Evolutionary conservation across 2,329 filamentous ascomycete species (phyloP).

Genomic region (Coniochaeta sp.): DNA sequence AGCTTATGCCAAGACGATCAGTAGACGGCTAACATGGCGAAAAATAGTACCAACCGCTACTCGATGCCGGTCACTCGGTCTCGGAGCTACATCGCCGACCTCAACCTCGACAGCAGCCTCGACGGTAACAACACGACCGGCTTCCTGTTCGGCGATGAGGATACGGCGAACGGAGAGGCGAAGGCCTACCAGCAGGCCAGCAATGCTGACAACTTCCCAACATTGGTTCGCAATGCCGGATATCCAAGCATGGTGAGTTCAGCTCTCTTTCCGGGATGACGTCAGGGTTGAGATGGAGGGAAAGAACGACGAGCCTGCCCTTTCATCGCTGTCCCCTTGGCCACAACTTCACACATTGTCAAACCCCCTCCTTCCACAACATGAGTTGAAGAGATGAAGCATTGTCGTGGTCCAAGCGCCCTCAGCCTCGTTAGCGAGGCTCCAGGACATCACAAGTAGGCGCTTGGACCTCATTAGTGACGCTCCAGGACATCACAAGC

Average conservation of each 20-base stretch:
- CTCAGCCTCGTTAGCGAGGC: neutral
- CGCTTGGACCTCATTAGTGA: neutral
- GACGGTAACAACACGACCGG: conserved; percentile 81
- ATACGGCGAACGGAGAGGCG: conserved; percentile 55
- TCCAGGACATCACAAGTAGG: neutral
- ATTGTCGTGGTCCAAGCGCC: neutral
- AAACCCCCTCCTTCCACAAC: neutral
- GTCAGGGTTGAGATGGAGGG: neutral
- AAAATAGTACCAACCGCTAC: conserved; percentile 70
- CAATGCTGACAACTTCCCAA: conserved; percentile 80
- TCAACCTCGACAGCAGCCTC: conserved; percentile 50
- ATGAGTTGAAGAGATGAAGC: neutral
- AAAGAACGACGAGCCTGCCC: neutral
- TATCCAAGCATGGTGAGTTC: conserved; percentile 37
- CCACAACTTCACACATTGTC: neutral
- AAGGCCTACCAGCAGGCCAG: conserved; percentile 65
- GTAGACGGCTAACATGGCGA: neutral
- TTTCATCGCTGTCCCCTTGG: neutral
- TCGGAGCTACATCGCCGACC: conserved; percentile 59
- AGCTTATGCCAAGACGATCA: neutral
- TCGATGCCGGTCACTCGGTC: conserved; percentile 83
- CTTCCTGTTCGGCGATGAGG: conserved; percentile 80
- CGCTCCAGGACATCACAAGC: too few relatives aligned
- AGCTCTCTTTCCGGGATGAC: neutral
- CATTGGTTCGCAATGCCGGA: conserved; percentile 60